A percentile compares a stretch with the other conserved stretches of the same genome.
Evolutionary conservation across 202 grass and related monocot genomes (phyloP).

Genomic region (Schoenoplectus triqueter): DNA sequence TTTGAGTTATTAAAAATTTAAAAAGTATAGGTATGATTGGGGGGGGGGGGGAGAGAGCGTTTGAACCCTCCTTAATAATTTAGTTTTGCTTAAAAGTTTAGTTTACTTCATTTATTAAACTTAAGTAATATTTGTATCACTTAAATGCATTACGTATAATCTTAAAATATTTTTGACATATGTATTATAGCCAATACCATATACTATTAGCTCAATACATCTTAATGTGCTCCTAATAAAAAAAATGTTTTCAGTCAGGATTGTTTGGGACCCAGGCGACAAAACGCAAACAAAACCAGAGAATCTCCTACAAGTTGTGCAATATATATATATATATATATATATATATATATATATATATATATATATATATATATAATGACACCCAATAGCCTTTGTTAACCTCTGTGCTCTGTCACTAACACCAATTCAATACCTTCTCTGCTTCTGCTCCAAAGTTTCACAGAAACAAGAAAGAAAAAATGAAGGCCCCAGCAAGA

Average conservation of each 20-base stretch:
- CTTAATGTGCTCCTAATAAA: slow-evolving; percentile 4
- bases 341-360: too few relatives aligned
- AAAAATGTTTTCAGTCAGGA: background rate
- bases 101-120: background rate
- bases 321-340: background rate
- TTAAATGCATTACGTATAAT: background rate
- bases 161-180: background rate
- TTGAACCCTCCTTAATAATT: too few relatives aligned
- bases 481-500: slow-evolving; percentile 11
- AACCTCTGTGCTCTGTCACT: slow-evolving; percentile 20
- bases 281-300: slow-evolving; percentile 14
- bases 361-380: slow-evolving; percentile 15
- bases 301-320: background rate
- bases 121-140: background rate
- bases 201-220: background rate
- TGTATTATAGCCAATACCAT: background rate
- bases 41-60: too few relatives aligned
- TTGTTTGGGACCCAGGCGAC: background rate
- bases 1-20: too few relatives aligned
- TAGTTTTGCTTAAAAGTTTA: background rate
- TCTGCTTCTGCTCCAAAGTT: slow-evolving; percentile 11
- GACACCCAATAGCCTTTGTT: background rate
- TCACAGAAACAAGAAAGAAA: background rate
- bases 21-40: too few relatives aligned
- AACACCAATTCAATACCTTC: background rate